These are phyloP conservation scores for Artomyces pyxidatus DNA, from an alignment of 768 basidiomycete genomes.

Conservation along the genomic window DNA sequence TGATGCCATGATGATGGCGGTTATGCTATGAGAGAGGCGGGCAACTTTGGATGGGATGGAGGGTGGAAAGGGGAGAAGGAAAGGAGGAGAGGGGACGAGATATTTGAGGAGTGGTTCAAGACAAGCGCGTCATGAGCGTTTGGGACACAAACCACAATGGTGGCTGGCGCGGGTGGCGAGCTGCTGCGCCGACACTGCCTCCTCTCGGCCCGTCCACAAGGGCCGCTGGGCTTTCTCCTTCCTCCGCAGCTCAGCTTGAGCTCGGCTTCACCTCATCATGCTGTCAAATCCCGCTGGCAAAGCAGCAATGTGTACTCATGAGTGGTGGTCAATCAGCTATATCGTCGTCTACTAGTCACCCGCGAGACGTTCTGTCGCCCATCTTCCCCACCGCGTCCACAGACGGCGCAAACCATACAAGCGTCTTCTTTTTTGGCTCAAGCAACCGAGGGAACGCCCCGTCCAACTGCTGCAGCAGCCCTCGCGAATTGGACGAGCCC, in stretches of 20 bases:
- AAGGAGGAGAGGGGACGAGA: neutral
- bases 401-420: conserved; percentile 68
- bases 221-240: too few relatives aligned
- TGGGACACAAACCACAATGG: neutral
- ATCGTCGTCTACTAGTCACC: conserved; percentile 1
- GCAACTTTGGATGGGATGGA: neutral
- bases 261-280: too few relatives aligned
- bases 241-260: too few relatives aligned
- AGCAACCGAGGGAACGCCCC: conserved; percentile 40
- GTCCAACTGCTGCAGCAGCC: conserved; percentile 38
- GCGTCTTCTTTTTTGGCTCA: conserved; percentile 53
- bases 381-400: conserved; percentile 53
- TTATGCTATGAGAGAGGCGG: neutral
- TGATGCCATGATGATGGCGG: neutral
- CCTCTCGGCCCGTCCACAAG: too few relatives aligned
- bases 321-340: too few relatives aligned
- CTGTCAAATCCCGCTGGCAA: too few relatives aligned
- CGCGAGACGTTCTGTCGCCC: conserved; percentile 17
- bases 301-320: too few relatives aligned
- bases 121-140: neutral
- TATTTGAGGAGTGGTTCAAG: neutral
- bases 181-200: too few relatives aligned
- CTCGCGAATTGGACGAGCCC: conserved; percentile 24
- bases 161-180: too few relatives aligned
- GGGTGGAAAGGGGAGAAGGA: neutral